phyloP scores from a whole-genome alignment of 192 early-diverging fungal species.

The Chytriomyces sp. region DNA sequence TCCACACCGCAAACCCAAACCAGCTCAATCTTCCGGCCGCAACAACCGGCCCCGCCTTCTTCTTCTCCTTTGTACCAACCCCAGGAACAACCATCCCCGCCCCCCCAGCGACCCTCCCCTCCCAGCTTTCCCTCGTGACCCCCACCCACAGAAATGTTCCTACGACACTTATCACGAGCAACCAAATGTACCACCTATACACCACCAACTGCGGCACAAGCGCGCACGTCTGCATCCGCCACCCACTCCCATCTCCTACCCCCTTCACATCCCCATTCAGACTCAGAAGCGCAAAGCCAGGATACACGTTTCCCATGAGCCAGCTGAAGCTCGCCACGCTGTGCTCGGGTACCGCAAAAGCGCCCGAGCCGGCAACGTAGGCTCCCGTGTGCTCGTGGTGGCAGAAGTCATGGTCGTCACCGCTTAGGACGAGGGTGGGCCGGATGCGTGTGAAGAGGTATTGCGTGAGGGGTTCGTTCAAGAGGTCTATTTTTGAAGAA shows the following conservation, averaged over 20 bases:
- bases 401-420: constrained; percentile 96
- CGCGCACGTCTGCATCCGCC: constrained; percentile 30
- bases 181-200: constrained; percentile 46
- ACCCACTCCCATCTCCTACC: background rate
- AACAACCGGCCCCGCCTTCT: background rate
- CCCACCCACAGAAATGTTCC: constrained; percentile 16
- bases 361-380: background rate
- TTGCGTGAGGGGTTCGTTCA: constrained; percentile 57
- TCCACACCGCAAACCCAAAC: background rate
- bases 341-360: constrained; percentile 28
- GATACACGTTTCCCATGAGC: constrained; percentile 53
- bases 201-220: constrained; percentile 46
- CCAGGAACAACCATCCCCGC: background rate
- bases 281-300: constrained; percentile 47
- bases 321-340: constrained; percentile 56
- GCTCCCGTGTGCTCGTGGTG: constrained; percentile 9
- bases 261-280: constrained; percentile 18
- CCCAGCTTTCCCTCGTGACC: background rate
- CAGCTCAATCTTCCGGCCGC: background rate
- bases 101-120: background rate
- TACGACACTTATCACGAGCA: constrained; percentile 27
- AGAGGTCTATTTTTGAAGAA: constrained; percentile 54
- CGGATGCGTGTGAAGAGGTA: constrained; percentile 60
- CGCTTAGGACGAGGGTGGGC: constrained; percentile 78
- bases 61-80: background rate